Evolutionary conservation across 108 stramenopile genomes (phyloP).

Genomic region (Bacterosira constricta): DNA sequence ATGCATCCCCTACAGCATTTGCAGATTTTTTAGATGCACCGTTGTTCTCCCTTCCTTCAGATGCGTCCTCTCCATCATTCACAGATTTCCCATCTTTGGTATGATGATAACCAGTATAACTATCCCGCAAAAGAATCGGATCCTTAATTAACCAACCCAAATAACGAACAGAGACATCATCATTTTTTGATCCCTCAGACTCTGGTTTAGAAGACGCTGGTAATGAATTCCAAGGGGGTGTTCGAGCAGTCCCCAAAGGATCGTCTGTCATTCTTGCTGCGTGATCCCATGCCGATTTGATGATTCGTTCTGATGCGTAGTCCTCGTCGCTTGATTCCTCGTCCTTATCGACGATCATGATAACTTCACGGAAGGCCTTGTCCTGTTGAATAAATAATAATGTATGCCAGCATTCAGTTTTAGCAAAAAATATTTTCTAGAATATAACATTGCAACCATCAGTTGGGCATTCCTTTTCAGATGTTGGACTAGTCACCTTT

Average conservation of each 20-base stretch:
- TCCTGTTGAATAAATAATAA: neutral
- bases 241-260: neutral
- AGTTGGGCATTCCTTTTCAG: neutral
- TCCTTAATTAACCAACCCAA: too few relatives aligned
- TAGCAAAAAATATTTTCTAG: neutral
- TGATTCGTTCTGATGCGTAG: neutral
- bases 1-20: neutral
- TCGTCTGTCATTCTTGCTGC: neutral
- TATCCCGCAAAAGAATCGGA: neutral
- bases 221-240: neutral
- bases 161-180: too few relatives aligned
- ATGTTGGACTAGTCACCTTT: neutral
- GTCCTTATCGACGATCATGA: neutral
- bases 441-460: neutral
- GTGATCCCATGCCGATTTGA: slow-evolving; percentile 1
- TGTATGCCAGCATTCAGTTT: neutral
- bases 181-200: too few relatives aligned
- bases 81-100: neutral
- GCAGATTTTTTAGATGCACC: neutral
- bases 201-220: too few relatives aligned
- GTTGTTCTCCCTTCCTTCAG: neutral
- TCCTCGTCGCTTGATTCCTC: neutral
- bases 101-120: neutral
- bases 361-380: neutral
- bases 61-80: neutral